A percentile compares a stretch with the other conserved stretches of the same genome.
These are phyloP conservation scores for Leptomonas seymouri DNA, from an alignment of 208 protist genomes.

Conservation along the genomic window DNA sequence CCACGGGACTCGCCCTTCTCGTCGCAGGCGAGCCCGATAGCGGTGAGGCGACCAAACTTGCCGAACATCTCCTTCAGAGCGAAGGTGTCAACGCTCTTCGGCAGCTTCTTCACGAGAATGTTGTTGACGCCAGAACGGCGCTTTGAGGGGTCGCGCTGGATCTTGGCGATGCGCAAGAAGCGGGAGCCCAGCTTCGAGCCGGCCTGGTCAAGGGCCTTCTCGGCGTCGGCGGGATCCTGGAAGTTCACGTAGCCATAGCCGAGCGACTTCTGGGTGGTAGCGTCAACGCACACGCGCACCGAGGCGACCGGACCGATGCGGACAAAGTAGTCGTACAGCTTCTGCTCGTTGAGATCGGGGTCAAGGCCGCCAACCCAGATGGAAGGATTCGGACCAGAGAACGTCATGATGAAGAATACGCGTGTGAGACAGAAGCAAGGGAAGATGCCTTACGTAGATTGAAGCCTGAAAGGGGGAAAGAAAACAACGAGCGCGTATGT, in stretches of 20 bases:
- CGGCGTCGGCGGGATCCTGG: slow-evolving; percentile 96
- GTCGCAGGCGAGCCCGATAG: slow-evolving; percentile 86
- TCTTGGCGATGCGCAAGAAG: slow-evolving; percentile 98
- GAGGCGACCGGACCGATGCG: slow-evolving; percentile 97
- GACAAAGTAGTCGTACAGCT: slow-evolving; percentile 98
- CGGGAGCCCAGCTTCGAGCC: slow-evolving; percentile 94
- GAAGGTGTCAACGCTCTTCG: slow-evolving; percentile 96
- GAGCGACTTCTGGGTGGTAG: slow-evolving; percentile 96
- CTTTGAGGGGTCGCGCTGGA: slow-evolving; percentile 97
- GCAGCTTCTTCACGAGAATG: slow-evolving; percentile 99
- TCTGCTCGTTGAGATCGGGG: slow-evolving; percentile 94
- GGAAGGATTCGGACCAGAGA: slow-evolving; percentile 89
- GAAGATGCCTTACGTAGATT: background rate
- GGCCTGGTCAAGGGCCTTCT: slow-evolving; percentile 98
- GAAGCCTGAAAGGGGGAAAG: background rate
- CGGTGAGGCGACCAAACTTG: slow-evolving; percentile 95
- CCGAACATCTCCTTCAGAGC: slow-evolving; percentile 94
- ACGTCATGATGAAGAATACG: slow-evolving; percentile 53
- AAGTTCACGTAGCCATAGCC: slow-evolving; percentile 99
- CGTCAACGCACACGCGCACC: slow-evolving; percentile 98
- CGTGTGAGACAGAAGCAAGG: too few relatives aligned
- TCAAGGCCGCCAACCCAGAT: slow-evolving; percentile 98
- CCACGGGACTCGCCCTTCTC: slow-evolving; percentile 92
- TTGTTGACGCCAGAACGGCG: slow-evolving; percentile 98
- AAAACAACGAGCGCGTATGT: background rate